Evolutionary conservation across 169 alveolate genomes (phyloP).

Genomic region (Pseudocohnilembus persalinus): DNA sequence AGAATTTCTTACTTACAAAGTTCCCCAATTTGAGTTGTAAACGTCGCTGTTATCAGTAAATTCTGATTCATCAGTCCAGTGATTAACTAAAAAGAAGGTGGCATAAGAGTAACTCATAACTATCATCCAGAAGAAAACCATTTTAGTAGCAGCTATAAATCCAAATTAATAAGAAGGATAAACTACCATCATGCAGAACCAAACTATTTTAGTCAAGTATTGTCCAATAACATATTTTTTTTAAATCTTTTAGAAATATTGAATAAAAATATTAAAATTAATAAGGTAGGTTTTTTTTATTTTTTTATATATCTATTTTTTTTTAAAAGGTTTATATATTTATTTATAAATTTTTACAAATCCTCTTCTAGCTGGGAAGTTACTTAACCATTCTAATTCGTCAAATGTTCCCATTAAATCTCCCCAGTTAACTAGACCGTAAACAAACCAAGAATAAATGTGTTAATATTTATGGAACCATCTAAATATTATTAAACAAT

Average conservation of each 20-base stretch:
- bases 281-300: no score
- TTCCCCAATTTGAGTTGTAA: conserved; percentile 67
- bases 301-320: no score
- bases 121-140: conserved; percentile 47
- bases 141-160: conserved; percentile 44
- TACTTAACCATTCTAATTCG: conserved; percentile 62
- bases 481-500: no score
- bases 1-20: conserved; percentile 58
- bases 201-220: conserved; percentile 41
- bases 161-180: conserved; percentile 46
- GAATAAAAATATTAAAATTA: no score
- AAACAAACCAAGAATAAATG: conserved; percentile 50
- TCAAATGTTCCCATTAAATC: conserved; percentile 69
- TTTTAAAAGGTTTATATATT: no score
- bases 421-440: conserved; percentile 53
- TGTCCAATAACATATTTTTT: conserved; percentile 29
- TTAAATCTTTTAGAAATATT: no score
- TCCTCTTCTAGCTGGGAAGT: conserved; percentile 68
- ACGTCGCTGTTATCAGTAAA: conserved; percentile 55
- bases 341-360: no score
- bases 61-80: conserved; percentile 68
- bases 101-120: conserved; percentile 53
- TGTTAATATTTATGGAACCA: conserved; percentile 61
- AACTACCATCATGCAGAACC: conserved; percentile 47
- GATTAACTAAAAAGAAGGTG: conserved; percentile 65